A percentile compares a stretch with the other conserved stretches of the same genome.
Evolutionary conservation across 2,329 filamentous ascomycete species (phyloP).

Genomic region (Nectriaceae sp.): DNA sequence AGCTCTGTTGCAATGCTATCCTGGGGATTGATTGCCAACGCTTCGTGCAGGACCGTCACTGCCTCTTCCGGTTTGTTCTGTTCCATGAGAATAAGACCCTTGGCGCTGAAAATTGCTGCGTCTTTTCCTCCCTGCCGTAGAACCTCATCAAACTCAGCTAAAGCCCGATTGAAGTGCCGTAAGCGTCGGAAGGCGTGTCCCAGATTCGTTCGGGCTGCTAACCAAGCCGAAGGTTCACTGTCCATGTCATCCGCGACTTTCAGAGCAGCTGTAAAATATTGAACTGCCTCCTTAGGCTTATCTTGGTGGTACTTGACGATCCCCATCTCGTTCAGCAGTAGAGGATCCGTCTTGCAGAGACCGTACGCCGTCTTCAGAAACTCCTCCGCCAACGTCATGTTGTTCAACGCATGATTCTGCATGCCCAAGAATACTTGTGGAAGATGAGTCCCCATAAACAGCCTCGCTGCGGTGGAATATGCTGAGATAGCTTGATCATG

Average conservation of each 20-base stretch:
- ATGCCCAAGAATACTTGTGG: slow-evolving; percentile 96
- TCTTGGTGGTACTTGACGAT: slow-evolving; percentile 95
- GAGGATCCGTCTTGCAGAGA: slow-evolving; percentile 80
- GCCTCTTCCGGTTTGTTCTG: slow-evolving; percentile 74
- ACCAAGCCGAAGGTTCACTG: slow-evolving; percentile 78
- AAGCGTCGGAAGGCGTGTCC: slow-evolving; percentile 82
- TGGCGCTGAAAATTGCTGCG: slow-evolving; percentile 75
- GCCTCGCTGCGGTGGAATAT: slow-evolving; percentile 89
- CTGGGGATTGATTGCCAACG: slow-evolving; percentile 75
- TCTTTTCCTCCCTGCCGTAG: slow-evolving; percentile 81
- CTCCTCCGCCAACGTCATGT: slow-evolving; percentile 90
- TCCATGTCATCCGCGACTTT: slow-evolving; percentile 78
- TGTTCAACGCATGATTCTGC: slow-evolving; percentile 96
- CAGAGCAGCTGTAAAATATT: slow-evolving; percentile 77
- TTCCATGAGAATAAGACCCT: slow-evolving; percentile 83
- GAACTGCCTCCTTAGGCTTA: slow-evolving; percentile 71
- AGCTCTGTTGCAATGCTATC: slow-evolving; percentile 81
- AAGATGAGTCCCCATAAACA: slow-evolving; percentile 96
- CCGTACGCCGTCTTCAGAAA: slow-evolving; percentile 89
- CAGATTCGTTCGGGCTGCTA: slow-evolving; percentile 84
- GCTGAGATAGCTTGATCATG: slow-evolving; percentile 98
- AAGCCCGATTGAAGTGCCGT: slow-evolving; percentile 67
- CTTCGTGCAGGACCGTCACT: slow-evolving; percentile 80
- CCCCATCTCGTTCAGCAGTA: slow-evolving; percentile 93
- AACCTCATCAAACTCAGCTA: slow-evolving; percentile 84